Evolutionary conservation across 257 asterid species (phyloP).

Genomic region (Linderniella brevidens): DNA sequence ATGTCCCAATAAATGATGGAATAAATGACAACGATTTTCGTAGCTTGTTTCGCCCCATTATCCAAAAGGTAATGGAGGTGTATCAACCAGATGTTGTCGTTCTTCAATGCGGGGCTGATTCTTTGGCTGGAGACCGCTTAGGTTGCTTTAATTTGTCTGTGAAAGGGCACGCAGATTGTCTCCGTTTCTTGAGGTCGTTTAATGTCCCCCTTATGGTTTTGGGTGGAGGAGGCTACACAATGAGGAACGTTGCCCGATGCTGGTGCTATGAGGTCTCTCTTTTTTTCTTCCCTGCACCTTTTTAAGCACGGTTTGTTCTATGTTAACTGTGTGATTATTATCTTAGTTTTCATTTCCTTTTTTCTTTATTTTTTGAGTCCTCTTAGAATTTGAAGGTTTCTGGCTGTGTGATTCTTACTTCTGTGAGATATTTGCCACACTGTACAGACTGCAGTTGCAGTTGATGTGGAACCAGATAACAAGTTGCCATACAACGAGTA

Average conservation of each 20-base stretch:
- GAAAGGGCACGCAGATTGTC: constrained; percentile 57
- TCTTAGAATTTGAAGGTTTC: too few relatives aligned
- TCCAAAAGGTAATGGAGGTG: constrained; percentile 45
- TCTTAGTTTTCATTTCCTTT: too few relatives aligned
- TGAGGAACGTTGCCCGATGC: constrained; percentile 53
- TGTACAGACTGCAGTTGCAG: constrained; percentile 59
- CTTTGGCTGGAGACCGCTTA: constrained; percentile 49
- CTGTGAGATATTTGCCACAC: constrained; percentile 11
- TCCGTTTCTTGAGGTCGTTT: constrained; percentile 44
- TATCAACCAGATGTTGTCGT: constrained; percentile 57
- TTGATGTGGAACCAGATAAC: constrained; percentile 53
- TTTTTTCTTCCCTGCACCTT: constrained; percentile 6
- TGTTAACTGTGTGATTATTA: too few relatives aligned
- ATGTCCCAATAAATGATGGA: constrained; percentile 49
- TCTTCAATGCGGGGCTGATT: constrained; percentile 66
- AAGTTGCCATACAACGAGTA: constrained; percentile 56
- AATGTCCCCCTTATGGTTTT: constrained; percentile 57
- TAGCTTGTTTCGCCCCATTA: constrained; percentile 35
- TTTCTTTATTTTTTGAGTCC: too few relatives aligned
- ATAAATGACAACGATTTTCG: constrained; percentile 33
- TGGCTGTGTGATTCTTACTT: not conserved
- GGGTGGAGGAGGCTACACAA: constrained; percentile 68
- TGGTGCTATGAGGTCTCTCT: constrained; percentile 54
- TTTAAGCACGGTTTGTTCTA: too few relatives aligned
- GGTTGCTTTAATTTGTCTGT: constrained; percentile 57